Percentiles rank a stretch among this genome's conserved stretches.
These are phyloP conservation scores for Aspergillus funiculosus DNA, from an alignment of 495 filamentous ascomycete genomes.

Conservation along the genomic window DNA sequence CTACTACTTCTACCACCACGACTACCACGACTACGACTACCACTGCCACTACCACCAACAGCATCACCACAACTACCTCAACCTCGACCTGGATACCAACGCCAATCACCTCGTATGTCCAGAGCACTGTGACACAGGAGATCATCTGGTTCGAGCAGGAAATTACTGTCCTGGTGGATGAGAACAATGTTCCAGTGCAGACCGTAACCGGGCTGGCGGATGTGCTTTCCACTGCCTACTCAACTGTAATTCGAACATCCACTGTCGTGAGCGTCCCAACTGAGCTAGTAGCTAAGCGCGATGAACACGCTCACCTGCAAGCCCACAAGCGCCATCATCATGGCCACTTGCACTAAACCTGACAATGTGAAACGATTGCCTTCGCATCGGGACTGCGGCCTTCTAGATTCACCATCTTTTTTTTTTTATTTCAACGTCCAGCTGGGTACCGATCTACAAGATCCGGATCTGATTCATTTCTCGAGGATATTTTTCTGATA, in stretches of 20 bases:
- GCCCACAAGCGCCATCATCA: conserved; percentile 23
- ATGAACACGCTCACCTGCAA: conserved; percentile 23
- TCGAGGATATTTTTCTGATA: neutral
- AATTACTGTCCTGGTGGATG: conserved; percentile 34
- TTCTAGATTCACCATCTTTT: too few species aligned
- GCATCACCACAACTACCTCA: conserved; percentile 4
- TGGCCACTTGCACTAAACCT: conserved; percentile 8
- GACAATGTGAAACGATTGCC: too few species aligned
- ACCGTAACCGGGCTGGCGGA: conserved; percentile 22
- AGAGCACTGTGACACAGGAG: conserved; percentile 28
- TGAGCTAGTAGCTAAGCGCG: conserved; percentile 17
- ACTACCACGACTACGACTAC: neutral
- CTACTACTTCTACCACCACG: conserved; percentile 1
- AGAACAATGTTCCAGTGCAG: conserved; percentile 18
- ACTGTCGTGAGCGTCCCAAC: conserved; percentile 26
- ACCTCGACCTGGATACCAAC: conserved; percentile 21
- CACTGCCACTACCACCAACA: conserved; percentile 4
- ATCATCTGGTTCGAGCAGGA: conserved; percentile 35
- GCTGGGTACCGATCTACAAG: neutral
- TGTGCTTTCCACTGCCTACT: conserved; percentile 20
- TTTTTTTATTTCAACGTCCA: too few species aligned
- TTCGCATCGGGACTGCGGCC: too few species aligned
- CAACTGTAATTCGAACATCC: conserved; percentile 14
- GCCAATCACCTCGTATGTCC: conserved; percentile 23
- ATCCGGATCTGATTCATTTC: neutral